Conservation (phyloP, 1,284 basidiomycete species). For the Cryptococcus amylolentus region DNA sequence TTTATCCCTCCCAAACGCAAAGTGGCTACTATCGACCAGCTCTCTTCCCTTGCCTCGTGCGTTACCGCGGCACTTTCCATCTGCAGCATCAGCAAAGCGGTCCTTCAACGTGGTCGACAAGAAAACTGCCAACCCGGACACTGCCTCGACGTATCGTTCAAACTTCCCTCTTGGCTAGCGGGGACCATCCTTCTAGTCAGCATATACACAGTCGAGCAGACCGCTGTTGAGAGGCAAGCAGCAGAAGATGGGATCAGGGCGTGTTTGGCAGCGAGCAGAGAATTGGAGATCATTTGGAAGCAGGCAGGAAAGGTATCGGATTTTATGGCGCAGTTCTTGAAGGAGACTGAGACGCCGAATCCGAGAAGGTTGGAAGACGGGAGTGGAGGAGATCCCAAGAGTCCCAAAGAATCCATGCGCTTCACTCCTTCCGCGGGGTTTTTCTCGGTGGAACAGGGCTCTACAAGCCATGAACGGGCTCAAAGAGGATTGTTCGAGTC, state of each 20-base stretch:
- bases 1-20: slow-evolving; percentile 62
- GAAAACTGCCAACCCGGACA: slow-evolving; percentile 51
- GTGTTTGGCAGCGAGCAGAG: slow-evolving; percentile 61
- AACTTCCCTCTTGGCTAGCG: slow-evolving; percentile 58
- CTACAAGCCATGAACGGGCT: background rate
- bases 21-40: slow-evolving; percentile 30
- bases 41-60: slow-evolving; percentile 74
- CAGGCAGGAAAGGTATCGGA: slow-evolving; percentile 46
- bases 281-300: slow-evolving; percentile 55
- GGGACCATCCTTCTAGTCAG: slow-evolving; percentile 68
- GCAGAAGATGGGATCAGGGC: slow-evolving; percentile 68
- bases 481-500: slow-evolving; percentile 1
- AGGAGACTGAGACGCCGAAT: slow-evolving; percentile 11
- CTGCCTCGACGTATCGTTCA: slow-evolving; percentile 27
- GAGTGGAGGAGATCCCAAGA: too few relatives aligned
- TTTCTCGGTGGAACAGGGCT: too few relatives aligned
- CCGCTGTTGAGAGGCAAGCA: slow-evolving; percentile 57
- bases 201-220: slow-evolving; percentile 67
- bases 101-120: slow-evolving; percentile 34
- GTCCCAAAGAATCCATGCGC: too few relatives aligned
- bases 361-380: slow-evolving; percentile 5
- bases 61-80: slow-evolving; percentile 77
- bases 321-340: slow-evolving; percentile 28
- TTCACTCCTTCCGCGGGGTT: too few relatives aligned
- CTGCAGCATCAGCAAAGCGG: slow-evolving; percentile 62